phyloP scores from a whole-genome alignment of 2,329 filamentous ascomycete species.

The Colletotrichum sublineola region DNA sequence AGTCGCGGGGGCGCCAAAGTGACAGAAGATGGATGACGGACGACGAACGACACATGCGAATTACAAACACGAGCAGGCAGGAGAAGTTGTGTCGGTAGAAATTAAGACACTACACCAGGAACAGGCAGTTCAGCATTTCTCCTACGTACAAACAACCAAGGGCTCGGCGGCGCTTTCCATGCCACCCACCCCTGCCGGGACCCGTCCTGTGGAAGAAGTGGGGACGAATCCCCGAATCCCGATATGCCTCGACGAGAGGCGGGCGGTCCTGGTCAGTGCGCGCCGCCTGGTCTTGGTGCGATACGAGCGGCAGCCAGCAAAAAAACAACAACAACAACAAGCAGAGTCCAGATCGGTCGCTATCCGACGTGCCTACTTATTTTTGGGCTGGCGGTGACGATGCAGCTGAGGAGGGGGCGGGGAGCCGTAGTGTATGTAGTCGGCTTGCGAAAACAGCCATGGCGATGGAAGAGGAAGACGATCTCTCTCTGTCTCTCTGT shows the following conservation, averaged over 20 bases:
- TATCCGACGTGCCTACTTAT: slow-evolving; percentile 29
- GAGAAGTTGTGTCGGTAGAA: not conserved
- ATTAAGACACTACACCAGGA: not conserved
- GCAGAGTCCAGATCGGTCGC: slow-evolving; percentile 40
- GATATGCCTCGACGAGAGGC: slow-evolving; percentile 23
- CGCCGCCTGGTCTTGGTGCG: slow-evolving; percentile 11
- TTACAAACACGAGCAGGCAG: not conserved
- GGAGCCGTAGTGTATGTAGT: not conserved
- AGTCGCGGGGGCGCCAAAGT: not conserved
- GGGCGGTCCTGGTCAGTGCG: slow-evolving; percentile 17
- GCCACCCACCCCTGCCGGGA: slow-evolving; percentile 21
- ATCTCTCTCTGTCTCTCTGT: not conserved
- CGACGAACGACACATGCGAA: not conserved
- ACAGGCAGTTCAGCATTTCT: slow-evolving; percentile 1
- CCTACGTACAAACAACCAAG: slow-evolving; percentile 16
- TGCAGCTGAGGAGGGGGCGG: slow-evolving; percentile 19
- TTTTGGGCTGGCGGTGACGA: slow-evolving; percentile 28
- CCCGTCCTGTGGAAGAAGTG: slow-evolving; percentile 31
- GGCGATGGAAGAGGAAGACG: not conserved
- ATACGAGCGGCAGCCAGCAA: slow-evolving; percentile 39
- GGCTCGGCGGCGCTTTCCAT: slow-evolving; percentile 18
- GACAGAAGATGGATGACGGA: not conserved
- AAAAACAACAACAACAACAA: slow-evolving; percentile 1
- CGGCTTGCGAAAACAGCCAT: slow-evolving; percentile 8
- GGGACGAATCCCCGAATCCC: slow-evolving; percentile 37